Percentiles rank a stretch among this genome's conserved stretches.
Conservation (phyloP, 768 basidiomycete genomes). For the Mycena sanguinolenta region DNA sequence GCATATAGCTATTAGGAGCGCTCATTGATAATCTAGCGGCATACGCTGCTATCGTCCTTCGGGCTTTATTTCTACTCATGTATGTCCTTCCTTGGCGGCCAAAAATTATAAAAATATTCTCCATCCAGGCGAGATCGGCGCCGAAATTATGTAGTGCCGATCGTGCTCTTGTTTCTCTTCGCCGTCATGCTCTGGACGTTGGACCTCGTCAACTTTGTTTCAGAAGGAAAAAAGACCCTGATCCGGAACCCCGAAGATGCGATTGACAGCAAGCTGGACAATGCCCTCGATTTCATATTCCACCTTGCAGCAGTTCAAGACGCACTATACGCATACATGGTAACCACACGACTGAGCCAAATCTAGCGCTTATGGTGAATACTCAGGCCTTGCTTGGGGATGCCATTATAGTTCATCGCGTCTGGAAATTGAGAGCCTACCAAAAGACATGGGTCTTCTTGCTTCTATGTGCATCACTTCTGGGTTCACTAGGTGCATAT, state of each 20-base stretch:
- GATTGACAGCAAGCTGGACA: not conserved
- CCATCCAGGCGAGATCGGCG: no score
- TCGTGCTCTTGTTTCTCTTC: constrained; percentile 27
- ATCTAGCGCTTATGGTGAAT: not conserved
- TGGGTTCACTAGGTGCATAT: constrained; percentile 10
- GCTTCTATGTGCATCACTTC: constrained; percentile 10
- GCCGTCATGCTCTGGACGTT: constrained; percentile 29
- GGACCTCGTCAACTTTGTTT: constrained; percentile 26
- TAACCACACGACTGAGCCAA: not conserved
- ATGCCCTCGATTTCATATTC: not conserved
- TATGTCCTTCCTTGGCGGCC: not conserved
- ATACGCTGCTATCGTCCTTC: constrained; percentile 25
- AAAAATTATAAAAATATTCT: not conserved
- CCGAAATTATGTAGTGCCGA: not conserved
- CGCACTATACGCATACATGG: constrained; percentile 33
- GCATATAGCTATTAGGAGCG: not conserved
- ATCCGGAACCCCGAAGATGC: not conserved
- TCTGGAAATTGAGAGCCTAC: constrained; percentile 6
- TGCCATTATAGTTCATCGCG: constrained; percentile 32
- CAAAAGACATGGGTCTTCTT: constrained; percentile 18
- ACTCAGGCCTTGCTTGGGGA: constrained; percentile 32
- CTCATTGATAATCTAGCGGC: constrained; percentile 16
- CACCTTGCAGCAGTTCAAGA: not conserved
- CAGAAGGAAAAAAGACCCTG: constrained; percentile 16
- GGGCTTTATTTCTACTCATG: constrained; percentile 21